Percentiles rank a stretch among this genome's conserved stretches.
phyloP scores from a whole-genome alignment of 306 rosid species.

The Glycyrrhiza uralensis region DNA sequence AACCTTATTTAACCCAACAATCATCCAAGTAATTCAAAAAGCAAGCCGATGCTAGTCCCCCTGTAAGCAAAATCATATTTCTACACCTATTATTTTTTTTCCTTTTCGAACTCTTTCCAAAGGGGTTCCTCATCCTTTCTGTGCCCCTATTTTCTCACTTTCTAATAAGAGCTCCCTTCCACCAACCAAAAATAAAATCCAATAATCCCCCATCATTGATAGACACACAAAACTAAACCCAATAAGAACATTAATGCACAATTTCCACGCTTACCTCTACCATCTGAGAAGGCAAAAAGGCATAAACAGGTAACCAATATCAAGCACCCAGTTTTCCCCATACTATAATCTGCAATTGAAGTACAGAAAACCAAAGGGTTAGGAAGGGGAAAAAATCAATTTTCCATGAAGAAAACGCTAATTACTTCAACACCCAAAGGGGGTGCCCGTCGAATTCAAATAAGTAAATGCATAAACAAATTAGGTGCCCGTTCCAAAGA shows the following conservation, averaged over 20 bases:
- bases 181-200: background rate
- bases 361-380: background rate
- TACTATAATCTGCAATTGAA: conserved; percentile 33
- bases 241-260: background rate
- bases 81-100: background rate
- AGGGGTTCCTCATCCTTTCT: background rate
- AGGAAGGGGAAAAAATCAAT: background rate
- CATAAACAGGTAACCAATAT: conserved; percentile 37
- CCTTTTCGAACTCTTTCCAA: background rate
- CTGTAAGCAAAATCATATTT: background rate
- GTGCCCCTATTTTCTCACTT: background rate
- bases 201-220: background rate
- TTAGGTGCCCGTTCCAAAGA: background rate
- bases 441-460: background rate
- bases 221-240: background rate
- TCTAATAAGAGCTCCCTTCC: background rate
- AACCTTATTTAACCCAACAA: background rate
- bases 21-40: background rate
- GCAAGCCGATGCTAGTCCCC: background rate
- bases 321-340: conserved; percentile 55
- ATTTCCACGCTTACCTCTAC: conserved; percentile 52
- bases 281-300: conserved; percentile 38
- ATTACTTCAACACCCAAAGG: background rate
- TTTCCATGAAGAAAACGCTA: background rate
- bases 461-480: background rate